Conservation (phyloP, 352 stramenopile species). For the Phytopythium cucurbitacearum region DNA sequence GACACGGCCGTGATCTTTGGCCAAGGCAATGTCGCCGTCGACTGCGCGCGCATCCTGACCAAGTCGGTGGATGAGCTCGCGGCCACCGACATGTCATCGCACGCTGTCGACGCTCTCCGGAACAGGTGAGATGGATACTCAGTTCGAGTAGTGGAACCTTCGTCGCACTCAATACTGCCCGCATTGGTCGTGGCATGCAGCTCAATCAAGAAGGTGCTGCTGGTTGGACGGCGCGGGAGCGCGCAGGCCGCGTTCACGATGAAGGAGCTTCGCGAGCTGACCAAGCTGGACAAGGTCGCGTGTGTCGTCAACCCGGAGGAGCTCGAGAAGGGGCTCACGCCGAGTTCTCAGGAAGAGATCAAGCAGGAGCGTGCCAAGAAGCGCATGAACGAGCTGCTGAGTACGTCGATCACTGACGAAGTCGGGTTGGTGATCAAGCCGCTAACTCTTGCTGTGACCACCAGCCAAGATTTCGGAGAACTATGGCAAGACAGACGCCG, state of each 20-base stretch:
- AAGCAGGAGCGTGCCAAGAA: slow-evolving; percentile 76
- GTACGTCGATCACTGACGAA: slow-evolving; percentile 6
- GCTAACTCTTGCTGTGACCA: background rate
- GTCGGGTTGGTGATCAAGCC: background rate
- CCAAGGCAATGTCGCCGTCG: slow-evolving; percentile 97
- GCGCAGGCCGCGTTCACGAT: slow-evolving; percentile 97
- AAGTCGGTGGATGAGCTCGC: slow-evolving; percentile 89
- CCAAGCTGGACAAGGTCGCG: slow-evolving; percentile 65
- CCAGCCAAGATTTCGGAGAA: slow-evolving; percentile 41
- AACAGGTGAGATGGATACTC: slow-evolving; percentile 22
- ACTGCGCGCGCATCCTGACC: slow-evolving; percentile 94
- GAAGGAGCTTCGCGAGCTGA: slow-evolving; percentile 93
- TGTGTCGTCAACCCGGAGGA: slow-evolving; percentile 89
- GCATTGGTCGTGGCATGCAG: slow-evolving; percentile 11
- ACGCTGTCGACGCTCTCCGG: slow-evolving; percentile 85
- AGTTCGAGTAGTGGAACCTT: too few species aligned
- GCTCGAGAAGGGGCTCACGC: slow-evolving; percentile 82
- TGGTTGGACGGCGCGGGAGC: slow-evolving; percentile 93
- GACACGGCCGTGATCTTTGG: slow-evolving; percentile 94
- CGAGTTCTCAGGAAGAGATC: slow-evolving; percentile 86
- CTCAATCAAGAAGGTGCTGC: slow-evolving; percentile 78
- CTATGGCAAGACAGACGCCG: slow-evolving; percentile 18
- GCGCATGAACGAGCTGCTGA: slow-evolving; percentile 80
- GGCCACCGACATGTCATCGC: slow-evolving; percentile 89
- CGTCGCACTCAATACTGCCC: background rate